Percentiles rank a stretch among this genome's conserved stretches.
phyloP scores from a whole-genome alignment of 2,329 filamentous ascomycete species.

The Microsporum ferrugineum region DNA sequence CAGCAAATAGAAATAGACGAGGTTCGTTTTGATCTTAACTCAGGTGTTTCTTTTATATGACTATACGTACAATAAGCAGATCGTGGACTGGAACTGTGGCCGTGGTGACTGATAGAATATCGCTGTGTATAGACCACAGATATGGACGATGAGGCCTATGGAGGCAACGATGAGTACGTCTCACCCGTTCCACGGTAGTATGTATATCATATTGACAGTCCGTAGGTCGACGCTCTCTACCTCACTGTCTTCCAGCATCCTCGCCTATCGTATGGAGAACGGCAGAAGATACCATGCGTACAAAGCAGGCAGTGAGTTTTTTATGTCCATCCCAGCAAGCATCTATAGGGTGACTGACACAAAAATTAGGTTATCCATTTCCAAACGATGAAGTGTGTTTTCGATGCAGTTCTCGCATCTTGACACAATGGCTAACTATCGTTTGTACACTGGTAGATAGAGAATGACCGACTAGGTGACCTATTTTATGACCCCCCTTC shows the following conservation, averaged over 20 bases:
- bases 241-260: constrained; percentile 12
- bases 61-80: background rate
- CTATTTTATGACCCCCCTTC: background rate
- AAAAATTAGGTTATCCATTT: background rate
- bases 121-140: background rate
- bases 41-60: background rate
- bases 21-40: background rate
- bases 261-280: constrained; percentile 15
- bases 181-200: background rate
- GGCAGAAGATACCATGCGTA: constrained; percentile 16
- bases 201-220: background rate
- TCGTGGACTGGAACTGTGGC: background rate
- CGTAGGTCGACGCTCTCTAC: background rate
- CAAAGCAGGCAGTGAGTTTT: constrained; percentile 10
- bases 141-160: background rate
- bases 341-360: background rate
- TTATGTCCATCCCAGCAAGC: background rate
- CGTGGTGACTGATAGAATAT: background rate
- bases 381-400: background rate
- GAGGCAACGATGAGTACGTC: background rate
- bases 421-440: background rate
- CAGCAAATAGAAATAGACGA: background rate
- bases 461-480: background rate
- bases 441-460: background rate
- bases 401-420: background rate